phyloP scores from a whole-genome alignment of 768 basidiomycete species.

The Suillus luteus region DNA sequence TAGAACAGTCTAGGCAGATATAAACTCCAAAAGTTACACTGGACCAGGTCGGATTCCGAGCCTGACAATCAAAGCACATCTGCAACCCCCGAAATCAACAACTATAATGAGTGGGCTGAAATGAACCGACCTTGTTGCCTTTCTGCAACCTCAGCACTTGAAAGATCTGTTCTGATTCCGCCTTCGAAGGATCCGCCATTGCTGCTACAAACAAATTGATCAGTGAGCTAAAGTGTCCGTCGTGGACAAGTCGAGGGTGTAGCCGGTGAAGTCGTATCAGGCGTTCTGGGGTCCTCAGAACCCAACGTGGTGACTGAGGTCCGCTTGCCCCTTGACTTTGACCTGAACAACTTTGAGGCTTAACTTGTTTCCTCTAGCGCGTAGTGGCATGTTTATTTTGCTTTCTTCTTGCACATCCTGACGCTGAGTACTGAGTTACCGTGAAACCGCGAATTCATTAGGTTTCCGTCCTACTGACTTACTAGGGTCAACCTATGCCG shows the following conservation, averaged over 20 bases:
- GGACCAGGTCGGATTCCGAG: slow-evolving; percentile 97
- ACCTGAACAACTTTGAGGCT: neutral
- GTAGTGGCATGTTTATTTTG: neutral
- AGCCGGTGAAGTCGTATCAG: neutral
- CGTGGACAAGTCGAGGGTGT: slow-evolving; percentile 8
- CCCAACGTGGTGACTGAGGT: neutral
- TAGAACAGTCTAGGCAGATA: slow-evolving; percentile 97
- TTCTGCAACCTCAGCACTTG: slow-evolving; percentile 81
- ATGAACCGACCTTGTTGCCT: slow-evolving; percentile 74
- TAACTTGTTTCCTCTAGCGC: neutral
- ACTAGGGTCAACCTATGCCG: neutral
- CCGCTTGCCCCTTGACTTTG: neutral
- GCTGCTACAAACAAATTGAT: slow-evolving; percentile 8
- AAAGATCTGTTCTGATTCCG: slow-evolving; percentile 87
- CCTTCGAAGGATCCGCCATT: slow-evolving; percentile 80
- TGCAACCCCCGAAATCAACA: slow-evolving; percentile 26
- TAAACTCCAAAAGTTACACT: slow-evolving; percentile 96
- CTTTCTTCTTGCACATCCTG: neutral
- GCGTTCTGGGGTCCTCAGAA: neutral
- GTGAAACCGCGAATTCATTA: neutral
- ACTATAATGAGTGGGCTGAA: too few species aligned
- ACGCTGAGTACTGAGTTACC: neutral
- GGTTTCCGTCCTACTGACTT: neutral
- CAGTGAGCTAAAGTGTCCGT: slow-evolving; percentile 1
- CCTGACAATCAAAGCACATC: slow-evolving; percentile 94